These are phyloP conservation scores for Ogataea nakhonphanomensis DNA, from an alignment of 805 yeast genomes.

Conservation along the genomic window DNA sequence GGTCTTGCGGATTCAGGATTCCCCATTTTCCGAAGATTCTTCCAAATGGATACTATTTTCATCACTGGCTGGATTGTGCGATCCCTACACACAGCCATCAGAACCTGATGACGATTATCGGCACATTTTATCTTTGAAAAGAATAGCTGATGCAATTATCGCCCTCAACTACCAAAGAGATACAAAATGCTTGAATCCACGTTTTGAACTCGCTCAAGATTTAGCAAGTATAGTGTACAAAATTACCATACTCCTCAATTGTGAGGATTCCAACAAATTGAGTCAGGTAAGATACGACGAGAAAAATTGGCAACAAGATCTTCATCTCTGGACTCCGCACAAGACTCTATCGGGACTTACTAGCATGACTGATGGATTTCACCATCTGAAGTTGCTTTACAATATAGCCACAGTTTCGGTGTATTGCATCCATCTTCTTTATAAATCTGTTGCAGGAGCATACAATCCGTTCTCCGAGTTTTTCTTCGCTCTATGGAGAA, in stretches of 20 bases:
- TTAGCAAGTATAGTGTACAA: constrained; percentile 36
- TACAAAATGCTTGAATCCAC: constrained; percentile 26
- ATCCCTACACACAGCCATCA: constrained; percentile 69
- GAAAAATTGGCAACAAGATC: constrained; percentile 31
- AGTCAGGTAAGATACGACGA: constrained; percentile 41
- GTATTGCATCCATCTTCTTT: constrained; percentile 43
- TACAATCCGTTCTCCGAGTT: constrained; percentile 61
- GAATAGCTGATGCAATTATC: constrained; percentile 49
- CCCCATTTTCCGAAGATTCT: constrained; percentile 10
- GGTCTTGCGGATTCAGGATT: constrained; percentile 24
- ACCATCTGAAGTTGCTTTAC: constrained; percentile 43
- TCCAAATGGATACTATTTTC: constrained; percentile 23
- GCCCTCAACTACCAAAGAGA: constrained; percentile 34
- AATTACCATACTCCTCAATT: constrained; percentile 36
- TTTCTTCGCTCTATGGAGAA: constrained; percentile 62
- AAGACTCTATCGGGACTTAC: constrained; percentile 23
- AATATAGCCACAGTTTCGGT: constrained; percentile 42
- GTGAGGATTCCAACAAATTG: constrained; percentile 41
- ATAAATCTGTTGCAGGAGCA: constrained; percentile 40
- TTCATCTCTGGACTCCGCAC: constrained; percentile 38
- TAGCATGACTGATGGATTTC: constrained; percentile 28
- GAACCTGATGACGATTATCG: constrained; percentile 48
- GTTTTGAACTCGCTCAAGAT: constrained; percentile 32
- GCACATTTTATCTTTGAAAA: constrained; percentile 51
- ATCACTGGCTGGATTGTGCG: constrained; percentile 41